Base-by-base conservation (phyloP, 129 eudicot species). In the Pittosporum tobira region DNA sequence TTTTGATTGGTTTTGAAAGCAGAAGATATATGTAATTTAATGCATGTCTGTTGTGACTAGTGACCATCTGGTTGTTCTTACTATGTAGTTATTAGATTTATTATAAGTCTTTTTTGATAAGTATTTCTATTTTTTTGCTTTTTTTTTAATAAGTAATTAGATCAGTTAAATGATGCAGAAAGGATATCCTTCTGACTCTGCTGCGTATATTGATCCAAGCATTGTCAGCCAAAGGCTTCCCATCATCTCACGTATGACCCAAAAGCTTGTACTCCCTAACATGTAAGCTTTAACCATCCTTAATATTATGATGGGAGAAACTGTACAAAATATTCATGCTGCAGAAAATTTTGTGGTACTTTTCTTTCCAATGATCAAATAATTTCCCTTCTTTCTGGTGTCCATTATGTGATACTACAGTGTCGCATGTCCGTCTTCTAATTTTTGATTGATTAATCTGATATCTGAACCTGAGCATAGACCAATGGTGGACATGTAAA, bases 171-270 rank as follows among this genome's bases (percentile, higher is more conserved):
- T 64, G 28, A 16, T 72, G 78, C 94, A 88, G 94, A 84, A 79
- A 81, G 94, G 96, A 50, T 88, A 77, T 73, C 88, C 88, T 47
- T 71, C 74, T 60, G 85, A 84, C 61, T 73, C 74, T 77, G 93
- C 84, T 64, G 81, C 88, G 36, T 85, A 82, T 72, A 82, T 63
- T 62, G 97, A 89, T 77, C 97, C 97, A 60, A 81, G 77, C 59
- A 40, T 52, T 71, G 85, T 85, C 74, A 65, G 79, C 50, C 85
- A 82, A 61, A 79, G 86, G 86, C 97, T 85, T 50, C 93, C 90
- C 0, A 43, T 85, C 62, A 57, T 80, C 67, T 70, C 76, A 81
- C 88, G 75, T 54, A 85, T 73, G 75, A 79, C 84, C 61, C 77
- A 88, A 74, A 84, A 84, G 84, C 90, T 84, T 57, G 59, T 53